Base-by-base conservation (phyloP, 2,329 filamentous ascomycete genomes). In the Arthroderma sp. region DNA sequence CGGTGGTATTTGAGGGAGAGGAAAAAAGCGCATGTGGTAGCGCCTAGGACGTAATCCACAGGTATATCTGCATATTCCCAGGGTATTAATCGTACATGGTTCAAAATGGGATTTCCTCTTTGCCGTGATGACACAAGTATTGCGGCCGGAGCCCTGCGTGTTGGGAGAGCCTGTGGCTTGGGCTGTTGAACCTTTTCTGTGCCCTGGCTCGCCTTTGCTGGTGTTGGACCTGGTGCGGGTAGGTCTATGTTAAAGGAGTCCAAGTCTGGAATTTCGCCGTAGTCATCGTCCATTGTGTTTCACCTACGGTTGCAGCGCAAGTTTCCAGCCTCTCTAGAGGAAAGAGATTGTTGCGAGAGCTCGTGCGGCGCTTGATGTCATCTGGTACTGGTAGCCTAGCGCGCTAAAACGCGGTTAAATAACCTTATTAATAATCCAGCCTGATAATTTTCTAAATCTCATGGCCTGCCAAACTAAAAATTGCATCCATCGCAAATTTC, bases 41-140 rank as follows among this genome's bases (percentile, higher is more conserved):
- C 61, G 0, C 91, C 89, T 40, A 96, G 71, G 6, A 89, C 82
- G 61, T 93, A 98, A 66, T 98, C 91, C 30, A 89, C 85, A 1
- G 83, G 81, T n/a, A 94, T 94, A 57, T 96, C 89, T 49, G 85
- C 88, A 63, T 94, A 96, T 64, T 98, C 91, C 91, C 91, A 98
- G 0, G 87, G 77, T 47, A 93, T 73, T 1, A 83, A 80, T 48
- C 82, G 81, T 55, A 98, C 77, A 62, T 81, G 78, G 44, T 85
- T 83, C 29, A 98, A 69, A 41, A 96, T 83, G 0, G 91, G 91
- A 56, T 98, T 98, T 49, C 89, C 91, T 64, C 94, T 93, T 63
- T 98, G 88, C 36, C 88, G 80, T 10, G 85, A 82, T 32, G 88
- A 95, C 29, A 96, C 88, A 15, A 94, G 74, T 52, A 96, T 94